These are phyloP conservation scores for Mycena rosella DNA, from an alignment of 768 basidiomycete species.

Conservation along the genomic window DNA sequence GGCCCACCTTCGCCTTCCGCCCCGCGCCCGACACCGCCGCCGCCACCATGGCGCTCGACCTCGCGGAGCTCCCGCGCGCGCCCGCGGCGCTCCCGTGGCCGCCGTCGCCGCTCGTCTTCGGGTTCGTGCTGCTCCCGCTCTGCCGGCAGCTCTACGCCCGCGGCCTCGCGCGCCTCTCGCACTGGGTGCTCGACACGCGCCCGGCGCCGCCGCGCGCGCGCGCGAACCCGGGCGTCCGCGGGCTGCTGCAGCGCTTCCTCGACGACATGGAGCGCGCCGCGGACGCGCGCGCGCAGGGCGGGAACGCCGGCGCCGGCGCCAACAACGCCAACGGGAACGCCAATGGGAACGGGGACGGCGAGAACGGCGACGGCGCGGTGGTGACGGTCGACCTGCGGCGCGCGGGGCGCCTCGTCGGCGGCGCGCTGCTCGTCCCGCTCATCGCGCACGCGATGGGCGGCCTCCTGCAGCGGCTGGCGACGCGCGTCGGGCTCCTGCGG, in stretches of 20 bases:
- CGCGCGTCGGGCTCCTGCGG: slow-evolving; percentile 54
- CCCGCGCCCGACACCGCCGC: slow-evolving; percentile 38
- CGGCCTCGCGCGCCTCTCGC: slow-evolving; percentile 54
- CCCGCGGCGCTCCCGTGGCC: slow-evolving; percentile 58
- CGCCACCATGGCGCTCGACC: slow-evolving; percentile 45
- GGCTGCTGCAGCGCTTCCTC: slow-evolving; percentile 38
- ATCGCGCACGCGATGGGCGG: slow-evolving; percentile 77
- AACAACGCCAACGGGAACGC: slow-evolving; percentile 30
- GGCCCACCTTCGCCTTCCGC: slow-evolving; percentile 57
- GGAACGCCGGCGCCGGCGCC: slow-evolving; percentile 33
- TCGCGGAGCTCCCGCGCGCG: too few species aligned
- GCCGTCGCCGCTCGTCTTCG: slow-evolving; percentile 70
- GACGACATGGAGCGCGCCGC: slow-evolving; percentile 38
- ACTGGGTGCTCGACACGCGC: slow-evolving; percentile 57
- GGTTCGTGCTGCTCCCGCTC: slow-evolving; percentile 64
- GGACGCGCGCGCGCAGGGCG: slow-evolving; percentile 31
- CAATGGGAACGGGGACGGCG: slow-evolving; percentile 1
- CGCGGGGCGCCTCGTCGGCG: slow-evolving; percentile 78
- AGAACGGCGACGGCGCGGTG: slow-evolving; percentile 50
- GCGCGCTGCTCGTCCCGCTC: slow-evolving; percentile 76
- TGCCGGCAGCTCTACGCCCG: slow-evolving; percentile 59
- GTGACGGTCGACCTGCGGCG: slow-evolving; percentile 63
- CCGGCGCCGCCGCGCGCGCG: slow-evolving; percentile 45
- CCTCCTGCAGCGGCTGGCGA: slow-evolving; percentile 68
- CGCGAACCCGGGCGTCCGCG: slow-evolving; percentile 38